phyloP scores from a whole-genome alignment of 164 flowering plant genomes.

The Vitis amurensis region DNA sequence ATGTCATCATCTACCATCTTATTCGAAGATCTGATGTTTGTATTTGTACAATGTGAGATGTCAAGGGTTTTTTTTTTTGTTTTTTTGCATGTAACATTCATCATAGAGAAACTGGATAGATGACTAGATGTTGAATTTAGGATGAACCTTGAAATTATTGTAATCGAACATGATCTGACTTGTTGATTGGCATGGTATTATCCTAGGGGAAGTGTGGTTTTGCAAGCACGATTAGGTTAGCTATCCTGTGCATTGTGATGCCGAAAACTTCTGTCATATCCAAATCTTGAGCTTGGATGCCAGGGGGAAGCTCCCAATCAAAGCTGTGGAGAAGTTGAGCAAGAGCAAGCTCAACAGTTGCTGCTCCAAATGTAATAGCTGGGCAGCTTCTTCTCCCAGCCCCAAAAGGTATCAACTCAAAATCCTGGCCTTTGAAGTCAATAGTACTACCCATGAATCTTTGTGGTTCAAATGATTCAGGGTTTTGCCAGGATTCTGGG shows the following conservation, averaged over 20 bases:
- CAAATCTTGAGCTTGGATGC: conserved; percentile 30
- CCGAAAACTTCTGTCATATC: conserved; percentile 51
- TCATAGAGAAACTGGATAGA: no score
- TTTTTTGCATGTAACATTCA: no score
- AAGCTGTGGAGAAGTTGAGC: conserved; percentile 52
- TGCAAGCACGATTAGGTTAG: conserved; percentile 33
- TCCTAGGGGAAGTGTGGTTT: conserved; percentile 24
- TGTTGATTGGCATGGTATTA: not conserved
- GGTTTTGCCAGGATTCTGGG: conserved; percentile 44
- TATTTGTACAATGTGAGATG: no score
- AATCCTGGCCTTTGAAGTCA: conserved; percentile 49
- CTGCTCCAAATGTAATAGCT: conserved; percentile 43
- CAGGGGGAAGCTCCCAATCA: conserved; percentile 59
- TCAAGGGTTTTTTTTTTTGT: no score
- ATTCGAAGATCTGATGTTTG: no score
- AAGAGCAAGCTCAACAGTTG: conserved; percentile 44
- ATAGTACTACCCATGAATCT: conserved; percentile 42
- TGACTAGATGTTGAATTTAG: no score
- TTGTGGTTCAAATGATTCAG: conserved; percentile 47
- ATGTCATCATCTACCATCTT: not conserved
- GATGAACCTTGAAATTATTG: no score
- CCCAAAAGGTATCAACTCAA: conserved; percentile 51
- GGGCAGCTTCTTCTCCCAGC: conserved; percentile 57
- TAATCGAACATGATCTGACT: no score
- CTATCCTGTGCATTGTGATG: conserved; percentile 40